Conservation (phyloP, 1,139 yeast species). For the Candida tunisiensis region DNA sequence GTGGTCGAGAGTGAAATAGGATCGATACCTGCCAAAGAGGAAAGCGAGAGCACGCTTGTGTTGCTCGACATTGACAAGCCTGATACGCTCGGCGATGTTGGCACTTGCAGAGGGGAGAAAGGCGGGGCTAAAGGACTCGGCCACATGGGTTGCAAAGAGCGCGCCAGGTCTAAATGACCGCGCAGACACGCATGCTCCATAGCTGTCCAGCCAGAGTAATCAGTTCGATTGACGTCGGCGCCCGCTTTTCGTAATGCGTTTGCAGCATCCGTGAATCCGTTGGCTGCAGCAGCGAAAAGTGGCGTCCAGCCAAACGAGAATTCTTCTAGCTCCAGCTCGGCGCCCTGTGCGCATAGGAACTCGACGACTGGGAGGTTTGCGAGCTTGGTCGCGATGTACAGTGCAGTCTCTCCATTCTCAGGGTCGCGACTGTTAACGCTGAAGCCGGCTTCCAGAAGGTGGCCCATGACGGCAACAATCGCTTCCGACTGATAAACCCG, state of each 20-base stretch:
- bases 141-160: constrained; percentile 49
- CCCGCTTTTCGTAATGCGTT: constrained; percentile 34
- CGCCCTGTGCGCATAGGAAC: constrained; percentile 38
- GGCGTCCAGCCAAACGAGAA: constrained; percentile 89
- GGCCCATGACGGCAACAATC: constrained; percentile 34
- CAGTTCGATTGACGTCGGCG: constrained; percentile 34
- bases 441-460: constrained; percentile 42
- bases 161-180: constrained; percentile 67
- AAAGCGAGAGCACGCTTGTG: too few species aligned
- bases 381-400: constrained; percentile 62
- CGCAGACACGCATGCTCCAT: constrained; percentile 90
- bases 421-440: constrained; percentile 46
- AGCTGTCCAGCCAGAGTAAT: constrained; percentile 92
- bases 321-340: constrained; percentile 66
- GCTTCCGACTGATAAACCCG: constrained; percentile 46
- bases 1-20: too few species aligned
- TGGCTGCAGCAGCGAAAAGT: constrained; percentile 76
- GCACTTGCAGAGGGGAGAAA: too few species aligned
- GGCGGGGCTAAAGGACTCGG: too few species aligned
- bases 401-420: constrained; percentile 52
- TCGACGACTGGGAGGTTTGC: constrained; percentile 38
- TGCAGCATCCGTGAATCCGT: constrained; percentile 51
- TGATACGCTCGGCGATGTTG: too few species aligned
- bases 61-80: too few species aligned
- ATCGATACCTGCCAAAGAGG: too few species aligned